Evolutionary conservation across 768 basidiomycete genomes (phyloP), one percentile per base, ranked within the genome.

Genomic region (Xerocomus brunneocitrinus): DNA sequence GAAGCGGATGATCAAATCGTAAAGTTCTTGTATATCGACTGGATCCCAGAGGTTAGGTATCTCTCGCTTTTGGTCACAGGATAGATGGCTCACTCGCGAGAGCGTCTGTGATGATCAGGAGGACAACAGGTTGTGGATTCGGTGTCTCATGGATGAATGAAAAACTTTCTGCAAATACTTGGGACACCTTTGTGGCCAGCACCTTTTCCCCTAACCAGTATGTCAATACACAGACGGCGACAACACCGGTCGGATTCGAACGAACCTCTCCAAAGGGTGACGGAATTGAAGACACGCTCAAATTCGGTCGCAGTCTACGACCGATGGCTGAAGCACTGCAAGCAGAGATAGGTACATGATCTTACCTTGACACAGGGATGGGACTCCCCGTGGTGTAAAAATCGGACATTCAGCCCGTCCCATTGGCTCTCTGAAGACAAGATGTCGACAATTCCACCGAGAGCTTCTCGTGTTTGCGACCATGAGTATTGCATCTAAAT

Each of bases 61-160:
- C 24, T 52, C 30, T 19, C 14, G 4, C 3, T 28, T 16, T n/a
- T n/a, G 36, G 12, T 12, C 4, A 16, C 9, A 8, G 22, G 2
- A 14, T 19, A 28, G 12, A 32, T 19, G 3, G 16, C 64, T 61
- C 41, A 61, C 64, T 27, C 16, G 62, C 48, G 25, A 61, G 35
- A 10, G 55, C 62, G 10, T 65, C 64, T 9, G 62, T 64, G 47
- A 65, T 6, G 39, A 65, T 57, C 25, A 66, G 16, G 3, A 64
- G 31, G 10, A 54, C 5, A 24, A 55, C 56, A 10, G 61, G 56
- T 36, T 14, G 50, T 31, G 54, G 55, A 10, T 24, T n/a, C 8
- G 31, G 13, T 32, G 53, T 46, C 24, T 49, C 57, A 10, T 38
- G 10, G 22, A 54, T 47, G 16, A 54, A 2, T 8, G 50, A 5